Evolutionary conservation across 2,329 filamentous ascomycete genomes (phyloP).

Genomic region (Phoma sp.): DNA sequence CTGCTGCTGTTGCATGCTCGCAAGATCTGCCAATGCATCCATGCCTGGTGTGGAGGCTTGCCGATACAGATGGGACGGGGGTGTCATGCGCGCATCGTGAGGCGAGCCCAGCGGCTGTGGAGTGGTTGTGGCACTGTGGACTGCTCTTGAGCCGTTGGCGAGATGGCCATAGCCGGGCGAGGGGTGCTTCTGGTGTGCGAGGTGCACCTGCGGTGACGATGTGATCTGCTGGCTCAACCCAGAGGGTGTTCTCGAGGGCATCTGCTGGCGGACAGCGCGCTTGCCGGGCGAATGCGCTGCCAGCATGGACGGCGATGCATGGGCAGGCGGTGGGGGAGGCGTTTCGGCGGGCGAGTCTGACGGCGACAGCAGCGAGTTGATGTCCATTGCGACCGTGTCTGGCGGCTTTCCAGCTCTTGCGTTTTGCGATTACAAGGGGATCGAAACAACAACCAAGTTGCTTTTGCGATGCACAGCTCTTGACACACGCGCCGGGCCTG

Average conservation of each 20-base stretch:
- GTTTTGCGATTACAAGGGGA: neutral
- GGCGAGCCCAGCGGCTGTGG: conserved; percentile 40
- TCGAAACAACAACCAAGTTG: neutral
- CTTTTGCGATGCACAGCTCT: neutral
- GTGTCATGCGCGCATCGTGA: conserved; percentile 43
- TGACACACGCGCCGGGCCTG: neutral
- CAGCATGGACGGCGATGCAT: conserved; percentile 35
- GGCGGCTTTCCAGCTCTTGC: conserved; percentile 6
- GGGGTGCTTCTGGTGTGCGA: conserved; percentile 46
- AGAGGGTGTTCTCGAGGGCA: conserved; percentile 51
- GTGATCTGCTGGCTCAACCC: conserved; percentile 54
- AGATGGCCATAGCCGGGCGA: conserved; percentile 39
- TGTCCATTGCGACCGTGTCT: conserved; percentile 52
- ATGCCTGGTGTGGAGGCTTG: conserved; percentile 56
- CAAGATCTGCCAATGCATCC: conserved; percentile 59
- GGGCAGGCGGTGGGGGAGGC: conserved; percentile 39
- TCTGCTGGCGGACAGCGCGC: conserved; percentile 44
- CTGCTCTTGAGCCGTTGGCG: conserved; percentile 39
- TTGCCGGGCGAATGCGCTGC: conserved; percentile 41
- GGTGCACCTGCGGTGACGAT: conserved; percentile 44
- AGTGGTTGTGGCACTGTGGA: conserved; percentile 44
- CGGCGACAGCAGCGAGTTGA: conserved; percentile 58
- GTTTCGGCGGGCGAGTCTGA: conserved; percentile 53
- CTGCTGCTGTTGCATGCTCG: conserved; percentile 57
- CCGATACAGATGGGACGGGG: conserved; percentile 47